A percentile compares a stretch with the other conserved stretches of the same genome.
phyloP scores from a whole-genome alignment of 768 basidiomycete species.

The Terana coerulea region DNA sequence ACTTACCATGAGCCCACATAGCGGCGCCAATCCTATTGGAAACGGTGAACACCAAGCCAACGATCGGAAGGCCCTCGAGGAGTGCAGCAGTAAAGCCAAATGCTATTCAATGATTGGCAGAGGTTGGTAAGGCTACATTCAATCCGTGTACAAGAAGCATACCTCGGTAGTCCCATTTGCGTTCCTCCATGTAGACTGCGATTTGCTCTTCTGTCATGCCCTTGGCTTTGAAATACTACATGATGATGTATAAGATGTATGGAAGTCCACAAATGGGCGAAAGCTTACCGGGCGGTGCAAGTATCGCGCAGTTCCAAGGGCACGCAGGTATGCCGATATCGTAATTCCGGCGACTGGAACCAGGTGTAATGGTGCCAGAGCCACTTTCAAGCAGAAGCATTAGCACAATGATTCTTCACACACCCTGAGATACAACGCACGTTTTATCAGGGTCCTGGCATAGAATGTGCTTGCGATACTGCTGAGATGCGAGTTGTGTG shows the following conservation, averaged over 20 bases:
- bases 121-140: neutral
- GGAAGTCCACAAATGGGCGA: neutral
- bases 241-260: conserved; percentile 3
- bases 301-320: conserved; percentile 60
- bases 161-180: conserved; percentile 87
- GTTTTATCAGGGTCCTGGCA: conserved; percentile 16
- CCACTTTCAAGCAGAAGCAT: conserved; percentile 31
- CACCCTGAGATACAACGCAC: conserved; percentile 13
- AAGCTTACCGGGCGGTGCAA: conserved; percentile 62
- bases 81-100: conserved; percentile 87
- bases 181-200: conserved; percentile 80
- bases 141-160: conserved; percentile 16
- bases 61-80: conserved; percentile 75
- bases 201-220: conserved; percentile 70
- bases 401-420: conserved; percentile 7
- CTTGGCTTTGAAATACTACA: conserved; percentile 81
- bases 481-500: conserved; percentile 2
- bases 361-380: conserved; percentile 60
- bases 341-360: conserved; percentile 61
- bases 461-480: conserved; percentile 13
- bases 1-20: conserved; percentile 86
- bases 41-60: conserved; percentile 78
- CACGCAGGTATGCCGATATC: conserved; percentile 60
- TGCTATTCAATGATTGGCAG: conserved; percentile 35
- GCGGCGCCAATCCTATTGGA: conserved; percentile 90